Evolutionary conservation across 768 basidiomycete genomes (phyloP).

Genomic region (Pleurotus tuber-regium): DNA sequence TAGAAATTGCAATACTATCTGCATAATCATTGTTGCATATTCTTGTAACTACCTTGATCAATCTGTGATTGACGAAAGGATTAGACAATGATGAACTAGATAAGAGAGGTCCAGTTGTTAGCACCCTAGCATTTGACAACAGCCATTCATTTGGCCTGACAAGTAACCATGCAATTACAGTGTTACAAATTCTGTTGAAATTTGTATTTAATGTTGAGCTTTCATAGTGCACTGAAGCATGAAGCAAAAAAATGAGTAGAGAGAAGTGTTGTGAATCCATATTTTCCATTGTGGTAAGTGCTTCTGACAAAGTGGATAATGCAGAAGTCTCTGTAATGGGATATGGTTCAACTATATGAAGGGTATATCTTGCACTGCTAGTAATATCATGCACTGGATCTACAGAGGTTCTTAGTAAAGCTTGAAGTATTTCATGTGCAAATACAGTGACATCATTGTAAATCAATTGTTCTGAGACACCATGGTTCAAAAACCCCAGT

Average conservation of each 20-base stretch:
- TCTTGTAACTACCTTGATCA: not conserved
- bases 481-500: not conserved
- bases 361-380: not conserved
- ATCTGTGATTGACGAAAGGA: not conserved
- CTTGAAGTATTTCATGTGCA: not conserved
- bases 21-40: not conserved
- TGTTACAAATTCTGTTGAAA: not conserved
- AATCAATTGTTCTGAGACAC: not conserved
- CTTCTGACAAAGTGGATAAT: not conserved
- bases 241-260: not conserved
- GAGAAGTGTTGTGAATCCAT: not conserved
- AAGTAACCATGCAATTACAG: not conserved
- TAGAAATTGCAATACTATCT: not conserved
- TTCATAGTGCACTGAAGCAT: not conserved
- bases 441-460: not conserved
- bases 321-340: not conserved
- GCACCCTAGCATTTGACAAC: not conserved
- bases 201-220: not conserved
- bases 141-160: not conserved
- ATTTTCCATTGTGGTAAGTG: not conserved
- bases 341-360: not conserved
- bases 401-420: not conserved
- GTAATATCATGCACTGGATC: not conserved
- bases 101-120: not conserved
- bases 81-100: not conserved